A percentile compares a stretch with the other conserved stretches of the same genome.
Evolutionary conservation across 2,329 filamentous ascomycete genomes (phyloP).

Genomic region (Pestalotiopsis sp.): DNA sequence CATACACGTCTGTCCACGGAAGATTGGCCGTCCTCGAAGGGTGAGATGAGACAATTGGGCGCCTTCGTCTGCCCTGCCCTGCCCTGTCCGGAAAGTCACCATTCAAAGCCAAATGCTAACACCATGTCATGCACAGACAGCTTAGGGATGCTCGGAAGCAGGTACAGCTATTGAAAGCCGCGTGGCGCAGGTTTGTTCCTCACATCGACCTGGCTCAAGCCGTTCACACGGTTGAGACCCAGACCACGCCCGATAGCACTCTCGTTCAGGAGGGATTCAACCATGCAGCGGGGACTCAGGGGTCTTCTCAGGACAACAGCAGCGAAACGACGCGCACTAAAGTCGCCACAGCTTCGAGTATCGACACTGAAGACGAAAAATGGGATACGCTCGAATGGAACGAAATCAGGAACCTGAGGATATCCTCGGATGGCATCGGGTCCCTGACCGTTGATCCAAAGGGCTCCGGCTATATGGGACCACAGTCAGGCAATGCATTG

Average conservation of each 20-base stretch:
- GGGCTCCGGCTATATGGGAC: slow-evolving; percentile 35
- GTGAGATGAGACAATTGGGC: neutral
- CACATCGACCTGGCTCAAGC: neutral
- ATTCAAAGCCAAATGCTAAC: neutral
- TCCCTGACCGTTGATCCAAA: slow-evolving; percentile 36
- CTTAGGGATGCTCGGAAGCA: neutral
- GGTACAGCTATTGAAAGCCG: neutral
- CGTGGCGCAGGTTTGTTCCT: neutral
- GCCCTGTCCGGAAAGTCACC: neutral
- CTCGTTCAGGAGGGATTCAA: neutral
- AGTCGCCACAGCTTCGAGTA: neutral
- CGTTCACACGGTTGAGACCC: neutral
- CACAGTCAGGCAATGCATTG: slow-evolving; percentile 29
- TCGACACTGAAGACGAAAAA: neutral
- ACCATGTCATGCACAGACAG: neutral
- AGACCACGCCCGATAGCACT: neutral
- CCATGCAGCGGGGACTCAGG: neutral
- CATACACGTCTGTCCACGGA: neutral
- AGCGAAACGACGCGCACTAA: neutral
- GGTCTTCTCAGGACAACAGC: neutral
- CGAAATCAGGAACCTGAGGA: slow-evolving; percentile 23
- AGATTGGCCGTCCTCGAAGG: neutral
- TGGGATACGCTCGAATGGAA: slow-evolving; percentile 19
- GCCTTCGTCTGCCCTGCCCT: neutral
- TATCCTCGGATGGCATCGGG: slow-evolving; percentile 35